phyloP scores from a whole-genome alignment of 2,329 filamentous ascomycete genomes.

The Xylaria sp. region DNA sequence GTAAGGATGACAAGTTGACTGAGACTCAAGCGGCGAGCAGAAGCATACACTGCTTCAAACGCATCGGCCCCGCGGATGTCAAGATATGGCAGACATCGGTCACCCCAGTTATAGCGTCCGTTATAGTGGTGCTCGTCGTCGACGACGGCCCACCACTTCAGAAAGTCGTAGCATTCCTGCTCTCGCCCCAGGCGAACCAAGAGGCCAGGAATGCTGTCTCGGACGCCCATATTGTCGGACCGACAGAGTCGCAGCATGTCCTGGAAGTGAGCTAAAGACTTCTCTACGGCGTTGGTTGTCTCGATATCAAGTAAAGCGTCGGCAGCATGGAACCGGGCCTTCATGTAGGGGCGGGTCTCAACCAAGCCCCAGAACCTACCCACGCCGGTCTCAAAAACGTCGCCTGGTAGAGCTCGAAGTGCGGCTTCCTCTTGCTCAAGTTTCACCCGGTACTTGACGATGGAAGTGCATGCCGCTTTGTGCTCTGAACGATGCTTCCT shows the following conservation, averaged over 20 bases:
- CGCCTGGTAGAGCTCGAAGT: slow-evolving; percentile 36
- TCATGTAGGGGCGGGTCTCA: slow-evolving; percentile 54
- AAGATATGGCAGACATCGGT: slow-evolving; percentile 37
- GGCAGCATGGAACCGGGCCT: slow-evolving; percentile 46
- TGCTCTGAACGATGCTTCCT: slow-evolving; percentile 40
- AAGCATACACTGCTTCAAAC: slow-evolving; percentile 36
- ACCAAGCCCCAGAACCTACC: slow-evolving; percentile 51
- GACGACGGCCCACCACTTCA: slow-evolving; percentile 58
- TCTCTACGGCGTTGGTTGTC: slow-evolving; percentile 47
- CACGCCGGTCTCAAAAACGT: slow-evolving; percentile 47
- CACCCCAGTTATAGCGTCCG: slow-evolving; percentile 26
- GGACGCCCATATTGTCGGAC: slow-evolving; percentile 41
- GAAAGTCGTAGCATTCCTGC: slow-evolving; percentile 57
- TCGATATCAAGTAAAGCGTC: slow-evolving; percentile 48
- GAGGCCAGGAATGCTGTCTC: slow-evolving; percentile 42
- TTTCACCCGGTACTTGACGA: slow-evolving; percentile 35
- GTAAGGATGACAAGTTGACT: slow-evolving; percentile 35
- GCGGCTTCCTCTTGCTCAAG: slow-evolving; percentile 43
- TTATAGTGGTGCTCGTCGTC: slow-evolving; percentile 33
- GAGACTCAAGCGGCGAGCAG: slow-evolving; percentile 31
- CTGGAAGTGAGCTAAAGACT: slow-evolving; percentile 36
- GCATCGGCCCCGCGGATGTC: slow-evolving; percentile 37
- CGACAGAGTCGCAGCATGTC: slow-evolving; percentile 42
- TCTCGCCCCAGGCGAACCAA: slow-evolving; percentile 49
- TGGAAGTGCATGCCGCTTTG: slow-evolving; percentile 42